Base-by-base conservation (phyloP, 768 basidiomycete genomes). In the Mycena epipterygia region DNA sequence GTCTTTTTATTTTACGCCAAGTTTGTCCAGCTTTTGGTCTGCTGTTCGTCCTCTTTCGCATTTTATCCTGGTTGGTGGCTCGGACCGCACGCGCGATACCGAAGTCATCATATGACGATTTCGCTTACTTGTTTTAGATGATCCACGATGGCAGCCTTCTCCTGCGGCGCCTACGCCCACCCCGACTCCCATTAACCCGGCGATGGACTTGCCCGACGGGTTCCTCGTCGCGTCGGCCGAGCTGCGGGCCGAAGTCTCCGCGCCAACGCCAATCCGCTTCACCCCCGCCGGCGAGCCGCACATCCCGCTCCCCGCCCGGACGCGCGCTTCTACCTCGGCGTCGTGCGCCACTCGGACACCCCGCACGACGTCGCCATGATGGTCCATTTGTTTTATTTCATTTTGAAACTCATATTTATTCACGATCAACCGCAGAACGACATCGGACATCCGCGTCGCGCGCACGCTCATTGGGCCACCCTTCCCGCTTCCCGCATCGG, bases 401-500 rank as follows among this genome's bases (percentile, higher is more conserved):
- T 25, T 14, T 6, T 21, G 12, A 14, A 16, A 25, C 14, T 2
- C 8, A 5, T 32, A 5, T 14, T 42, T n/a, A 9, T 16, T 41
- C 27, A 30, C 17, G 19, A 35, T 19, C 35, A n/a, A n/a, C n/a
- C 2, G n/a, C 44, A 75, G 74, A 75, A 42, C 60, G 72, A 73
- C 64, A 41, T 70, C 35, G n/a, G n/a, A n/a, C n/a, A n/a, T n/a
- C n/a, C 72, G 72, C 39, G 69, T 75, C 25, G 70, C 44, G 55
- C 67, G 56, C 67, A 67, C 60, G 27, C 52, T 75, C 35, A 51
- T 58, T 29, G 67, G 69, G 23, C 67, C 69, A 7, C 60, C 74
- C 1, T 75, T 73, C 55, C 72, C 72, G 2, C 33, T 59, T 14
- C 69, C 62, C 11, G 37, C 63, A 3, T 6, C 51, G 21, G 51